Base-by-base conservation (phyloP, 139 green algal genomes). In the Deuterostichococcus epilithicus region DNA sequence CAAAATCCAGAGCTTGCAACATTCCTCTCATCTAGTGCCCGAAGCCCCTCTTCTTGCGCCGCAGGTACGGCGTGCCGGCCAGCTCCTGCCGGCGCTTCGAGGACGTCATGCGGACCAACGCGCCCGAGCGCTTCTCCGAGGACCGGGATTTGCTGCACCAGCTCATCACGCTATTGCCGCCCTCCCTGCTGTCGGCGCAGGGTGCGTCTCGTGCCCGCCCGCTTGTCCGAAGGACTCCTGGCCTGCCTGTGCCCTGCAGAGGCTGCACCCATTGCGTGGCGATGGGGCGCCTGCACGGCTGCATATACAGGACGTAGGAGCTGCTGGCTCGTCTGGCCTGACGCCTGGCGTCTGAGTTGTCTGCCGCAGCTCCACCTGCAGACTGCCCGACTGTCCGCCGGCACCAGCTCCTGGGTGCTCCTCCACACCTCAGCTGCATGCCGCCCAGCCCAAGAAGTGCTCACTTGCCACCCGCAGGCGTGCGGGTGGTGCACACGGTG, bases 401-500 rank as follows among this genome's bases (percentile, higher is more conserved):
- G n/a, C n/a, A n/a, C n/a, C n/a, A n/a, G n/a, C n/a, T n/a, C n/a
- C n/a, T n/a, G n/a, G n/a, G n/a, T n/a, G n/a, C n/a, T n/a, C n/a
- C n/a, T n/a, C n/a, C n/a, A n/a, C n/a, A n/a, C n/a, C n/a, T n/a
- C n/a, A n/a, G n/a, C n/a, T n/a, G n/a, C n/a, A n/a, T n/a, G n/a
- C n/a, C n/a, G n/a, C n/a, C n/a, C n/a, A n/a, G n/a, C n/a, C n/a
- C n/a, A n/a, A n/a, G n/a, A n/a, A n/a, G 8, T 8, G 42, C 42
- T 68, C 10, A n/a, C 59, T n/a, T 22, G 15, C 13, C 26, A n/a
- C 26, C 5, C 26, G 68, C 68, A 73, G 81, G 83, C 28, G 78
- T 90, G 60, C 71, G 70, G 34, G 81, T 88, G 33, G 76, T 38
- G 25, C 75, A 76, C 25, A 47, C 74, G 5, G 63, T 88, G 73